Evolutionary conservation across 208 protist species (phyloP).

Genomic region (Leptomonas pyrrhocoris): DNA sequence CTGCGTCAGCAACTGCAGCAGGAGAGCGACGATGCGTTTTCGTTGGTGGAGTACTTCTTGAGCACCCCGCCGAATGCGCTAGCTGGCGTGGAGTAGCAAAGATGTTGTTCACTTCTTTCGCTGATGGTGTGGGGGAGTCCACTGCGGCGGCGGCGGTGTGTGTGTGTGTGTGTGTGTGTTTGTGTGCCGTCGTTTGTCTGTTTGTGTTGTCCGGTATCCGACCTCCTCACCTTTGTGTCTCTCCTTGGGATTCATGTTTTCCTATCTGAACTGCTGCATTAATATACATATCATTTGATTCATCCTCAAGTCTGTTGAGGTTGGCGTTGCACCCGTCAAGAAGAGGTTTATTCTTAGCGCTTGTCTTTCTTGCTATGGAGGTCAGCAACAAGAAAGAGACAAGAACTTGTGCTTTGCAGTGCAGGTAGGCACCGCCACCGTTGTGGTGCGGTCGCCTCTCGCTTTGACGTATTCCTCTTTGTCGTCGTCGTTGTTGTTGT

Average conservation of each 20-base stretch:
- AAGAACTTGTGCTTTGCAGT: too few species aligned
- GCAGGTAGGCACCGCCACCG: too few species aligned
- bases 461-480: too few species aligned
- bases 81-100: slow-evolving; percentile 24
- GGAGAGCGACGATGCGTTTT: slow-evolving; percentile 68
- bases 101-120: too few species aligned
- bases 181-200: not conserved
- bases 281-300: not conserved
- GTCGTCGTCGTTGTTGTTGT: too few species aligned
- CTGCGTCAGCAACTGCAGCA: slow-evolving; percentile 70
- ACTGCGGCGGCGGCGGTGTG: not conserved
- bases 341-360: not conserved
- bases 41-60: slow-evolving; percentile 79
- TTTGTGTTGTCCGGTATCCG: not conserved
- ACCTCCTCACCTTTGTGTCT: not conserved
- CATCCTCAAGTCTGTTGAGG: not conserved
- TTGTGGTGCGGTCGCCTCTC: too few species aligned
- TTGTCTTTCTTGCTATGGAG: not conserved
- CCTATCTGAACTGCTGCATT: too few species aligned
- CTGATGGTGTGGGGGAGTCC: too few species aligned
- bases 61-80: slow-evolving; percentile 58
- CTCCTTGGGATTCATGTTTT: not conserved
- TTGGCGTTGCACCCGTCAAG: too few species aligned
- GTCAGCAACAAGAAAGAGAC: too few species aligned
- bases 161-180: not conserved